phyloP scores from a whole-genome alignment of 2,329 filamentous ascomycete species.

The Alternaria triticimaculans region DNA sequence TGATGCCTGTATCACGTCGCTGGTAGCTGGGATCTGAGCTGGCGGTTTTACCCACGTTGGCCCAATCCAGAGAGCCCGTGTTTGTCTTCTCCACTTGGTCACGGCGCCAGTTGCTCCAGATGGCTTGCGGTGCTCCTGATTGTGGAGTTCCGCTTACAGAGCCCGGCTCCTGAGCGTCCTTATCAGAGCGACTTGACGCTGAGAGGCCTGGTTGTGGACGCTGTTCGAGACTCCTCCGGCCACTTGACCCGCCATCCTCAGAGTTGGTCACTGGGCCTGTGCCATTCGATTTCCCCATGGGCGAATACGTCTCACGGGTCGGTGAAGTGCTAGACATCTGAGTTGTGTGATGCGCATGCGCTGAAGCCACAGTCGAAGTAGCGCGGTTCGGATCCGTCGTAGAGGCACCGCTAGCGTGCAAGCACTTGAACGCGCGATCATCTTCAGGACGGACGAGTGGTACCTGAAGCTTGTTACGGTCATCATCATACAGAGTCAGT shows the following conservation, averaged over 20 bases:
- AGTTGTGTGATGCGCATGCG: slow-evolving; percentile 2
- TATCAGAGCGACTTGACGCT: slow-evolving; percentile 27
- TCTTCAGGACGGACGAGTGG: slow-evolving; percentile 93
- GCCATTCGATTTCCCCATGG: slow-evolving; percentile 21
- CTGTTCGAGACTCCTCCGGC: slow-evolving; percentile 41
- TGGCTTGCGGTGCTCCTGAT: slow-evolving; percentile 49
- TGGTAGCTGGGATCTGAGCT: slow-evolving; percentile 70
- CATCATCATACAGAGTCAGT: slow-evolving; percentile 84
- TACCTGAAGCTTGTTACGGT: slow-evolving; percentile 84
- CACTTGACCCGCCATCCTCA: slow-evolving; percentile 39
- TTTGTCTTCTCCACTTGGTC: slow-evolving; percentile 46
- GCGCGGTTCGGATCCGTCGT: slow-evolving; percentile 4
- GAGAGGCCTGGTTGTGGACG: slow-evolving; percentile 31
- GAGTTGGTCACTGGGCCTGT: slow-evolving; percentile 23
- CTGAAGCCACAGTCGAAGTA: slow-evolving; percentile 1
- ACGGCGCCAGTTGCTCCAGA: slow-evolving; percentile 58
- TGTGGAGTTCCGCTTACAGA: slow-evolving; percentile 28
- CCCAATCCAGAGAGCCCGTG: slow-evolving; percentile 56
- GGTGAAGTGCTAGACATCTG: slow-evolving; percentile 6
- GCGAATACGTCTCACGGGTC: slow-evolving; percentile 7
- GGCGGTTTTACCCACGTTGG: slow-evolving; percentile 61
- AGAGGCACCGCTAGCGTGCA: slow-evolving; percentile 61
- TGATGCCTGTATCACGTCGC: slow-evolving; percentile 78
- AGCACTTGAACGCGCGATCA: slow-evolving; percentile 77
- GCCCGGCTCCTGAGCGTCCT: slow-evolving; percentile 28